phyloP scores from a whole-genome alignment of 2,329 filamentous ascomycete species.

The Sporothrix sp. region DNA sequence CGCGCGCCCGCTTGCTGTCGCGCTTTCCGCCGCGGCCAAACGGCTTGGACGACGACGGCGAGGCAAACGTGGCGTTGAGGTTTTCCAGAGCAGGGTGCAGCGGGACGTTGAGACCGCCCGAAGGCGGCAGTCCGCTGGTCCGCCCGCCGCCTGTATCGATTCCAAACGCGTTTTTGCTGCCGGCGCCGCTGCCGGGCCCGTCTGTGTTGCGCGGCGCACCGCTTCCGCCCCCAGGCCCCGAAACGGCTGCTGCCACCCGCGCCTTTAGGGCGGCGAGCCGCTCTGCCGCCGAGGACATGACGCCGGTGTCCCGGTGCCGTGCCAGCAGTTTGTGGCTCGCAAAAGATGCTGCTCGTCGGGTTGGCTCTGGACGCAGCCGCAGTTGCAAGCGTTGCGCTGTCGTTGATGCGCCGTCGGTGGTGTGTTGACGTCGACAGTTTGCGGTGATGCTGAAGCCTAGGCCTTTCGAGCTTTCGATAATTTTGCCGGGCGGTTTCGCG shows the following conservation, averaged over 20 bases:
- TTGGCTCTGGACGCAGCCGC: background rate
- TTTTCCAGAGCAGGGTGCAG: constrained; percentile 66
- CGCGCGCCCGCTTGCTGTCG: constrained; percentile 1
- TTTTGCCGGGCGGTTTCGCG: too few species aligned
- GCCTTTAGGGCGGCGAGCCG: constrained; percentile 69
- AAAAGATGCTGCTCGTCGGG: background rate
- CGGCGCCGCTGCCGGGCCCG: background rate
- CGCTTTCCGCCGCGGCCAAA: constrained; percentile 11
- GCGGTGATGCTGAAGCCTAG: background rate
- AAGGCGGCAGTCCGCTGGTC: constrained; percentile 14
- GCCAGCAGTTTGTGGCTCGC: background rate
- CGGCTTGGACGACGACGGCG: constrained; percentile 27
- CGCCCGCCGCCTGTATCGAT: constrained; percentile 8
- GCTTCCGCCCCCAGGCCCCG: constrained; percentile 24
- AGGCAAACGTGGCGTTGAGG: constrained; percentile 36
- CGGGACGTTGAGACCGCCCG: constrained; percentile 62
- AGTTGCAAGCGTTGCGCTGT: background rate
- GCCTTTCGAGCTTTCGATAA: background rate
- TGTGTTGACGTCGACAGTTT: background rate
- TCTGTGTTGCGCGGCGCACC: background rate
- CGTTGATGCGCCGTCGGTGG: background rate
- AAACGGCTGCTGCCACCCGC: constrained; percentile 61
- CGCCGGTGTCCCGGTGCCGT: background rate
- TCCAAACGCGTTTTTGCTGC: constrained; percentile 35
- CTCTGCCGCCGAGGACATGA: constrained; percentile 39